Evolutionary conservation across 176 grass and related monocot genomes (phyloP).

Genomic region (Luzula sylvatica): DNA sequence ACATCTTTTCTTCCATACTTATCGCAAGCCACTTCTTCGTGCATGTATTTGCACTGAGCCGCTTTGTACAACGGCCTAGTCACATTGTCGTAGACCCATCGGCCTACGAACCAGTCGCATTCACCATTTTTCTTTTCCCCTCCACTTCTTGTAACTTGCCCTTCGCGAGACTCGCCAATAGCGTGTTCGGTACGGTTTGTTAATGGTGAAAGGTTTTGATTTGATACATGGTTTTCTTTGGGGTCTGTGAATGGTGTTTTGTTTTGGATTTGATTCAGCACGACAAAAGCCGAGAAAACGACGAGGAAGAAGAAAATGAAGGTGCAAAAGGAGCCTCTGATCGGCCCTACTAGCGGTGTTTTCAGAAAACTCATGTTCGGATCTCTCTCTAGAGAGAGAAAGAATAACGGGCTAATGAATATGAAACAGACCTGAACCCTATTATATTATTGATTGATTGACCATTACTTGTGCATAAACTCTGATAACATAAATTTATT

Average conservation of each 20-base stretch:
- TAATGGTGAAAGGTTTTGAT: not conserved
- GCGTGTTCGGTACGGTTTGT: no score
- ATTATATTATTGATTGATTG: no score
- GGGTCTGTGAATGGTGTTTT: no score
- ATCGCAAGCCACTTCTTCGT: constrained; percentile 49
- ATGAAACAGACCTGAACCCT: no score
- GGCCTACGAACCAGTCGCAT: constrained; percentile 38
- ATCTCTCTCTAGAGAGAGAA: not conserved
- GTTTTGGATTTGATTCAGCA: constrained; percentile 22
- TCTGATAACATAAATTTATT: no score
- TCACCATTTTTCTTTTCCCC: not conserved
- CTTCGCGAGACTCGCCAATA: no score
- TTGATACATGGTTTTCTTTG: constrained; percentile 2
- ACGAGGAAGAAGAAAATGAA: constrained; percentile 44
- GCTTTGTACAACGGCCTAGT: constrained; percentile 43
- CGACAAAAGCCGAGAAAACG: constrained; percentile 22
- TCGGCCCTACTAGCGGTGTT: constrained; percentile 1
- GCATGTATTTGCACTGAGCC: constrained; percentile 41
- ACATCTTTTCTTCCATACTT: constrained; percentile 50
- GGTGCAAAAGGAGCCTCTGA: constrained; percentile 17
- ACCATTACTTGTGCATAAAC: no score
- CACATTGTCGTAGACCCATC: constrained; percentile 48
- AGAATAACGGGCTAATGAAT: no score
- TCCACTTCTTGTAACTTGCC: no score
- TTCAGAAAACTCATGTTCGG: constrained; percentile 15